phyloP scores from a whole-genome alignment of 306 rosid genomes.

The Aeschynomene evenia region DNA sequence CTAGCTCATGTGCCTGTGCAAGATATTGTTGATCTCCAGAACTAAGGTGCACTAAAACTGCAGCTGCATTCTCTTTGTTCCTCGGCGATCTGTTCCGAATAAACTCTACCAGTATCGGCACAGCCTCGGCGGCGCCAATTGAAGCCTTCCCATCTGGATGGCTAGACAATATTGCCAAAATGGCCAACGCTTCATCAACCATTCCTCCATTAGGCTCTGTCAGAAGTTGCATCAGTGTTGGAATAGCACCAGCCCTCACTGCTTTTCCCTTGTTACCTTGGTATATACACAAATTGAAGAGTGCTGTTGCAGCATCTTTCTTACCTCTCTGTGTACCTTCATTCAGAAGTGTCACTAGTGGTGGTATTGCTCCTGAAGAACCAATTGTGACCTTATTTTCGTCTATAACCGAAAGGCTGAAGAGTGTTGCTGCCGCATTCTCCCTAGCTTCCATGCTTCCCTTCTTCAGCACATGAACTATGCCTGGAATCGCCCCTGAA shows the following conservation, averaged over 20 bases:
- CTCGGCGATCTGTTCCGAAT: conserved; percentile 87
- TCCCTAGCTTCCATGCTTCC: conserved; percentile 99
- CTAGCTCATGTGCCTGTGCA: conserved; percentile 69
- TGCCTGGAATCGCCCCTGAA: conserved; percentile 89
- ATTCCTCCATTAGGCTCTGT: conserved; percentile 84
- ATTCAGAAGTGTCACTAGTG: conserved; percentile 73
- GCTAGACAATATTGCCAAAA: conserved; percentile 88
- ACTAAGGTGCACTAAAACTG: conserved; percentile 87
- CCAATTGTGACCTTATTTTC: conserved; percentile 90
- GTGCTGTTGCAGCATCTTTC: conserved; percentile 98
- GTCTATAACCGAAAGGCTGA: conserved; percentile 96
- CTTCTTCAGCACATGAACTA: conserved; percentile 83
- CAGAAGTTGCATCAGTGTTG: conserved; percentile 81
- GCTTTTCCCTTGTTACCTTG: conserved; percentile 98
- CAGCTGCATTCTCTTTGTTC: conserved; percentile 94
- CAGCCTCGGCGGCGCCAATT: conserved; percentile 82
- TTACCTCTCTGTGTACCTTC: conserved; percentile 98
- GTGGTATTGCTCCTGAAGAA: conserved; percentile 87
- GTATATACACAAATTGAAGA: conserved; percentile 92
- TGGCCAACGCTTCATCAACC: conserved; percentile 98
- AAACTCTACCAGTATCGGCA: conserved; percentile 79
- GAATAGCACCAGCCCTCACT: conserved; percentile 90
- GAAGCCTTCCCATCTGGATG: conserved; percentile 85
- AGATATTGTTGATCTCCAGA: conserved; percentile 77
- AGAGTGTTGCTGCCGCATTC: conserved; percentile 97